Evolutionary conservation across 116 monocot genomes (phyloP).

Genomic region (Cymodocea nodosa): DNA sequence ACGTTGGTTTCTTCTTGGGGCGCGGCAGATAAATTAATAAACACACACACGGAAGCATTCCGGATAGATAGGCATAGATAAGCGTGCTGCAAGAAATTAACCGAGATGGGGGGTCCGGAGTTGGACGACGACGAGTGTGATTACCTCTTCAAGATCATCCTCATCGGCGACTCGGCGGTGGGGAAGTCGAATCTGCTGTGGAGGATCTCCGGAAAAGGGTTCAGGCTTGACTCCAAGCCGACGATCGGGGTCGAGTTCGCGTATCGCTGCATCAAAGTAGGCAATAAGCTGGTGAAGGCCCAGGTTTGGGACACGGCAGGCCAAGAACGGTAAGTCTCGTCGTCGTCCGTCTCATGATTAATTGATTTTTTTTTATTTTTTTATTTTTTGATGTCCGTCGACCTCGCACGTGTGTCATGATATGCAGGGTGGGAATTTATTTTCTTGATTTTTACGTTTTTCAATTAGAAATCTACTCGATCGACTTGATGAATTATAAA

Average conservation of each 20-base stretch:
- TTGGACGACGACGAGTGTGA: slow-evolving; percentile 11
- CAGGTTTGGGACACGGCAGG: slow-evolving; percentile 69
- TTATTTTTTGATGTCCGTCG: not conserved
- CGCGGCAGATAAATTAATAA: too few relatives aligned
- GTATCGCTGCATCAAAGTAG: slow-evolving; percentile 14
- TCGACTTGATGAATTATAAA: too few relatives aligned
- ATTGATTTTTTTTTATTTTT: not conserved
- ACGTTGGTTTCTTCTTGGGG: too few relatives aligned
- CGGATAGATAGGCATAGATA: too few relatives aligned
- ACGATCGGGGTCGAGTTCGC: slow-evolving; percentile 20
- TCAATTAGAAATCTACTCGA: too few relatives aligned
- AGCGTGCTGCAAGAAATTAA: not conserved
- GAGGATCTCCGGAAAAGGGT: slow-evolving; percentile 11
- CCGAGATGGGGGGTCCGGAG: not conserved
- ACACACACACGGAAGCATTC: too few relatives aligned
- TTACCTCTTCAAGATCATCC: slow-evolving; percentile 15
- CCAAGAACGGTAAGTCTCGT: slow-evolving; percentile 36
- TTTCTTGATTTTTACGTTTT: too few relatives aligned
- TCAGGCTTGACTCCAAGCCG: slow-evolving; percentile 15
- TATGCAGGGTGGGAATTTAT: too few relatives aligned
- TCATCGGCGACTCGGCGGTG: slow-evolving; percentile 16
- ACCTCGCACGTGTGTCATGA: too few relatives aligned
- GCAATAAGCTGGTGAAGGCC: slow-evolving; percentile 44
- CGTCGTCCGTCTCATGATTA: not conserved
- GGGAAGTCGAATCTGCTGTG: slow-evolving; percentile 20